phyloP scores from a whole-genome alignment of 2,329 filamentous ascomycete species.

The Dothideomycetes sp. region DNA sequence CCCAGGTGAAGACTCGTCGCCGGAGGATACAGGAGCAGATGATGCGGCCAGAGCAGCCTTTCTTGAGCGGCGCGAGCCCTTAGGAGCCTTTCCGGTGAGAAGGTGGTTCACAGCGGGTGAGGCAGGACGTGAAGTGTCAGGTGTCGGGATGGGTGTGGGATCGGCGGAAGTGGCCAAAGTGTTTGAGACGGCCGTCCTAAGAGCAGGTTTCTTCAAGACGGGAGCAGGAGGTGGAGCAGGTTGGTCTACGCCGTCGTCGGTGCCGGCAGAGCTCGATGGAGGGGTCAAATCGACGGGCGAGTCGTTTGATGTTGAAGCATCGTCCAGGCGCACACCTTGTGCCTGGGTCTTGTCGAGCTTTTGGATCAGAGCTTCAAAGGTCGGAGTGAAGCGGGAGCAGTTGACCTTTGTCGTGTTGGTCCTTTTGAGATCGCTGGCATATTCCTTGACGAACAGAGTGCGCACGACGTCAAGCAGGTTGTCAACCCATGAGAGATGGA shows the following conservation, averaged over 20 bases:
- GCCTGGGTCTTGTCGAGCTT: slow-evolving; percentile 60
- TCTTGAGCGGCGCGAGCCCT: slow-evolving; percentile 71
- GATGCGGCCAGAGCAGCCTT: slow-evolving; percentile 49
- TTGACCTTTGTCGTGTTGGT: slow-evolving; percentile 63
- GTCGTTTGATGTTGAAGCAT: slow-evolving; percentile 21
- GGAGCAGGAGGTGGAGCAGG: slow-evolving; percentile 47
- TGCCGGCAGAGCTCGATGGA: slow-evolving; percentile 40
- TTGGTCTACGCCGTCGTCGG: slow-evolving; percentile 40
- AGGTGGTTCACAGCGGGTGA: slow-evolving; percentile 63
- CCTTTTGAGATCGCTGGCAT: slow-evolving; percentile 77
- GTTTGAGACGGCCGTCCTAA: slow-evolving; percentile 4
- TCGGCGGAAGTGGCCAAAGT: slow-evolving; percentile 48
- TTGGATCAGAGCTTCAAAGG: slow-evolving; percentile 86
- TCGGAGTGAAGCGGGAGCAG: slow-evolving; percentile 74
- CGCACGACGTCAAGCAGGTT: slow-evolving; percentile 92
- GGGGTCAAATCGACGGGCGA: slow-evolving; percentile 39
- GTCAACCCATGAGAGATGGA: slow-evolving; percentile 95
- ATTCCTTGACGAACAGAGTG: slow-evolving; percentile 83
- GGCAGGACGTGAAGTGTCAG: slow-evolving; percentile 67
- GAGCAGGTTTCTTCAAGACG: slow-evolving; percentile 40
- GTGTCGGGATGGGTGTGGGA: slow-evolving; percentile 59
- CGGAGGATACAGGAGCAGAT: slow-evolving; percentile 63
- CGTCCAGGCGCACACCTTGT: slow-evolving; percentile 17
- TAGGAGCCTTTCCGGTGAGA: slow-evolving; percentile 62
- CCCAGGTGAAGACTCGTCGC: slow-evolving; percentile 56